These are phyloP conservation scores for Daedaleopsis sinensis DNA, from an alignment of 768 basidiomycete genomes.

Conservation along the genomic window DNA sequence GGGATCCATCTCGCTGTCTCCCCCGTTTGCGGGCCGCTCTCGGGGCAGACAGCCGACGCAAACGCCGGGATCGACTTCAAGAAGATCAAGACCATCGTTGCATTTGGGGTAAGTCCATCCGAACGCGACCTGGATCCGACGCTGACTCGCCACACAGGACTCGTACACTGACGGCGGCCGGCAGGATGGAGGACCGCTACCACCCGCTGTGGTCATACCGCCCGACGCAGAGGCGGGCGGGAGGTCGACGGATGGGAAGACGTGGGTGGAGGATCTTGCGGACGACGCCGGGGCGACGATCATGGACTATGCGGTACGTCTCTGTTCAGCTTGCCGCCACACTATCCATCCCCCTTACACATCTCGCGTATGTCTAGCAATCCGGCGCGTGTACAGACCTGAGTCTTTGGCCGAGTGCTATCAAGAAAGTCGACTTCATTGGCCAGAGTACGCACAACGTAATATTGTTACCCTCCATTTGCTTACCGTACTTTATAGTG, in stretches of 20 bases:
- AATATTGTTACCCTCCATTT: background rate
- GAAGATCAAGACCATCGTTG: constrained; percentile 49
- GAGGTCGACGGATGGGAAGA: constrained; percentile 50
- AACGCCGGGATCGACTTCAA: constrained; percentile 49
- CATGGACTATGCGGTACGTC: constrained; percentile 52
- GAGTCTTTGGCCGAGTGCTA: constrained; percentile 55
- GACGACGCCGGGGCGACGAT: constrained; percentile 41
- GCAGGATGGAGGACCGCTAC: constrained; percentile 48
- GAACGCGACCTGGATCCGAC: background rate
- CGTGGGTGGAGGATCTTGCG: constrained; percentile 55
- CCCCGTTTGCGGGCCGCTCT: constrained; percentile 46
- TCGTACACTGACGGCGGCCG: constrained; percentile 54
- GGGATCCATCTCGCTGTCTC: constrained; percentile 49
- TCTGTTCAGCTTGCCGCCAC: too few species aligned
- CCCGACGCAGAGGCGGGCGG: constrained; percentile 52
- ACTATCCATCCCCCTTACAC: too few species aligned
- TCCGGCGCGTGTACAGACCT: constrained; percentile 51
- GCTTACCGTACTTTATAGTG: constrained; percentile 31
- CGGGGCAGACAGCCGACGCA: constrained; percentile 45
- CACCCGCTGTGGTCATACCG: constrained; percentile 43
- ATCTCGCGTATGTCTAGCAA: constrained; percentile 30
- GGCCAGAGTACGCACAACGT: constrained; percentile 42
- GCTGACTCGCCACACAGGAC: constrained; percentile 33
- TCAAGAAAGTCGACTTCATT: constrained; percentile 49
- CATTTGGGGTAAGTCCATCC: constrained; percentile 47